Base-by-base conservation (phyloP, 805 yeast species). In the Wickerhamiella lipophila region DNA sequence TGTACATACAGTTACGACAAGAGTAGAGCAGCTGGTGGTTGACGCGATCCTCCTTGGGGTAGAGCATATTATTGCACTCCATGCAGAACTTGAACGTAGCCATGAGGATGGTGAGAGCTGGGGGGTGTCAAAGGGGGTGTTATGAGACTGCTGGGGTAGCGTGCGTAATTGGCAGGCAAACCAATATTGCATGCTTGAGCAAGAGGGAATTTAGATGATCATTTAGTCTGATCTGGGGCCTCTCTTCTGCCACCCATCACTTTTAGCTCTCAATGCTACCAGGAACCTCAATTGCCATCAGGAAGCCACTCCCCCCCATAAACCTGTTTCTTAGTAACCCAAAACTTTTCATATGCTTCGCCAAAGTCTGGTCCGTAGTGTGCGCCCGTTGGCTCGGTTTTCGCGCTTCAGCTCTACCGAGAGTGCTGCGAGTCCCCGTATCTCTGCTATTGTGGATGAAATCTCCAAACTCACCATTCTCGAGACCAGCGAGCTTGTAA, bases 31-130 rank as follows among this genome's bases (percentile, higher is more conserved):
- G 69, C 55, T 86, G 66, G 62, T 76, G 78, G 56, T 74, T 66
- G 51, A 81, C 85, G 61, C 82, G 84, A 64, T 92, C 97, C 70
- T 92, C 98, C 57, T 85, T 78, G 18, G 98, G 98, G 65, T 92
- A 92, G 68, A 92, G 75, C 98, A 92, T 92, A 64, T 92, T 92
- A 75, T 92, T 92, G 76, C 94, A 89, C 63, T 89, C 94, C 60
- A 92, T 80, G 67, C 98, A 89, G 72, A 89, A 89, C 64, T 95
- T 76, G 69, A 92, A 89, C 48, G 96, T 86, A 59, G 94, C 86
- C 94, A 84, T 85, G 22, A 8, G 6, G 23, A 34, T 32, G 38
- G 38, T 32, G 38, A 16, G 5, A 16, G 19, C 26, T 27, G 25
- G 16, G 43, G 43, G 43, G 30, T 22, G n/a, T 23, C 19, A n/a